A percentile compares a stretch with the other conserved stretches of the same genome.
Conservation (phyloP, 225 moss, liverwort and hornwort species). For the Bryum argenteum region DNA sequence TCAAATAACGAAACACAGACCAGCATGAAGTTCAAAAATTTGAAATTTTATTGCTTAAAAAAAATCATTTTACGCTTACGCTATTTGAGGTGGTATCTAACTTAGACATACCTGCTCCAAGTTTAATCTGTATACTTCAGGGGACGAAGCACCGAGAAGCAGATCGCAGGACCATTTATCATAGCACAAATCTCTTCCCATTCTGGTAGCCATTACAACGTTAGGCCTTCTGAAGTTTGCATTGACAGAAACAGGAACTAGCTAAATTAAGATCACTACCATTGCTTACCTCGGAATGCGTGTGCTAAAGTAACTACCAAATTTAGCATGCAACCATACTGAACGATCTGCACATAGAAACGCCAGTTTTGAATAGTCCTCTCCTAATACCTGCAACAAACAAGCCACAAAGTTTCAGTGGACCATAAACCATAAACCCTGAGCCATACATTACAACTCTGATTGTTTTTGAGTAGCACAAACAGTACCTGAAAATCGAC, state of each 20-base stretch:
- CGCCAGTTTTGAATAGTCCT: slow-evolving; percentile 96
- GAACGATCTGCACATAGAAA: slow-evolving; percentile 96
- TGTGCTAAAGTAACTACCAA: slow-evolving; percentile 93
- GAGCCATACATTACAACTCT: not conserved
- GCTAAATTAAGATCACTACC: not conserved
- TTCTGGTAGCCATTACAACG: slow-evolving; percentile 48
- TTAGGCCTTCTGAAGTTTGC: slow-evolving; percentile 17
- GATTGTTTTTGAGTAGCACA: not conserved
- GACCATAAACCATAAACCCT: not conserved
- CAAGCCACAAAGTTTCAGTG: slow-evolving; percentile 15
- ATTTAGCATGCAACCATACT: slow-evolving; percentile 88
- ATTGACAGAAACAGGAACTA: not conserved
- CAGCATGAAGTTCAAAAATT: not conserved
- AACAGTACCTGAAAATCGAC: slow-evolving; percentile 80
- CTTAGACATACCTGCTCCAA: slow-evolving; percentile 78
- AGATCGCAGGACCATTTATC: slow-evolving; percentile 94
- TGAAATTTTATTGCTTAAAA: not conserved
- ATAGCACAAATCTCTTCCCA: slow-evolving; percentile 92
- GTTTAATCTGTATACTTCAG: slow-evolving; percentile 90
- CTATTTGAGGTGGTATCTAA: not conserved
- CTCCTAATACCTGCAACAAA: slow-evolving; percentile 66
- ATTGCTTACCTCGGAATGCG: slow-evolving; percentile 78
- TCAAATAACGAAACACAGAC: slow-evolving; percentile 10
- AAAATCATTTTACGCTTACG: not conserved
- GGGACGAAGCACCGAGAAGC: slow-evolving; percentile 87